Evolutionary conservation across 2,329 filamentous ascomycete species (phyloP), one percentile per base, ranked within the genome.

Genomic region (Clonostachys rosea): DNA sequence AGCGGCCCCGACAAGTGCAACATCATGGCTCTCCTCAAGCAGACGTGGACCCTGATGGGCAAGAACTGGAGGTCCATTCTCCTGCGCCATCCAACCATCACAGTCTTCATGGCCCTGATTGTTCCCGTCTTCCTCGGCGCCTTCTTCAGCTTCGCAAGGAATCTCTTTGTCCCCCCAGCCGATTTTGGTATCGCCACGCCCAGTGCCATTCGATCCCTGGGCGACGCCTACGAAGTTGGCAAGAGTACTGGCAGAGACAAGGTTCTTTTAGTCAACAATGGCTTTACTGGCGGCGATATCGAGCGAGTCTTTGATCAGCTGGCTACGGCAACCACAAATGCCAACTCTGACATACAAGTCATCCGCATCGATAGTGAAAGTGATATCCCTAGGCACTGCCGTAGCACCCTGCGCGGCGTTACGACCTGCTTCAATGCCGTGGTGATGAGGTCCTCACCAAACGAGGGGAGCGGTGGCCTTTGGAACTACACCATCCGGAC

Each of bases 401-500:
- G 75, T 30, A 84, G 77, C 54, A 78, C 74, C 37, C 66, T 88
- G 44, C 71, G 81, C 36, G 87, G 87, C 16, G 83, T 87, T 2
- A 86, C 86, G 12, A 69, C 66, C 2, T 94, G 89, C 63, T 91
- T 85, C 59, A 86, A 80, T 16, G 89, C 86, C 9, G 78, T 87
- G 2, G 80, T 86, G 5, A 92, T 95, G 68, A 73, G 82, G 46
- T 85, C 85, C 1, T 95, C 89, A 6, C 89, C 90, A 0, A 75
- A 66, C 2, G 84, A 94, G 67, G 89, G 89, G 10, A 52, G 62
- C 1, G 77, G 75, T 7, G 77, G 78, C 2, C 65, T 79, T 41
- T 96, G 91, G 91, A 95, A 94, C 65, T 96, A 96, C 60, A 91
- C 89, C 0, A 73, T 96, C 24, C 76, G 88, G 48, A 83, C 83